Conservation (phyloP, 805 yeast species). For the Nakazawaea wickerhamii region DNA sequence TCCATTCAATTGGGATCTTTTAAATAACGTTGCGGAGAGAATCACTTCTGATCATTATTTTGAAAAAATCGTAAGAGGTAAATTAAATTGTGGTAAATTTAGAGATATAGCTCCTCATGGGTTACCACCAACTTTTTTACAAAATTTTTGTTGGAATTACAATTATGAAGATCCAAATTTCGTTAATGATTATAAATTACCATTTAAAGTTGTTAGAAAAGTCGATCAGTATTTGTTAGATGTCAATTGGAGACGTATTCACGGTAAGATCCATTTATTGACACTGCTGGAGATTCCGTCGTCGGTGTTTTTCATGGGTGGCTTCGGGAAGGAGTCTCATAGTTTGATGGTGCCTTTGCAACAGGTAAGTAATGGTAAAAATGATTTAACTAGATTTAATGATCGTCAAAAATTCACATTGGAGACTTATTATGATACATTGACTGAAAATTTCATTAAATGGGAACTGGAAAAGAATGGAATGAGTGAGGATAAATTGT, state of each 20-base stretch:
- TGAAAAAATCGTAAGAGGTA: background rate
- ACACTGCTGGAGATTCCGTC: slow-evolving; percentile 5
- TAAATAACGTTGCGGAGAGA: slow-evolving; percentile 4
- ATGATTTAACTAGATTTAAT: slow-evolving; percentile 9
- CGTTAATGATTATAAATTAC: slow-evolving; percentile 8
- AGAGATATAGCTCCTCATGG: slow-evolving; percentile 7
- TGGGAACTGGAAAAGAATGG: background rate
- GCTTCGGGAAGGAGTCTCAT: background rate
- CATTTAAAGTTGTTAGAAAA: slow-evolving; percentile 6
- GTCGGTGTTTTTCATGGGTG: slow-evolving; percentile 10
- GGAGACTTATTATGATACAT: background rate
- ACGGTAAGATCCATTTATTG: slow-evolving; percentile 6
- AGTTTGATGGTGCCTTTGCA: slow-evolving; percentile 8
- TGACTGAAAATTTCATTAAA: slow-evolving; percentile 2
- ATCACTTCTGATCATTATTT: background rate
- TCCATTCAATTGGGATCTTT: slow-evolving; percentile 12
- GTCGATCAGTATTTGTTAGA: slow-evolving; percentile 10
- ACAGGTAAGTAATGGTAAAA: slow-evolving; percentile 8
- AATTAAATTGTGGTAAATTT: slow-evolving; percentile 3
- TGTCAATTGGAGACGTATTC: slow-evolving; percentile 9
- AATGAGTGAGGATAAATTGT: background rate
- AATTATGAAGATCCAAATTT: slow-evolving; percentile 7
- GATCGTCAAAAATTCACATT: background rate
- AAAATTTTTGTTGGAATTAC: slow-evolving; percentile 9
- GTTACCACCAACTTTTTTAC: slow-evolving; percentile 1